These are phyloP conservation scores for Pezicula rhizophila DNA, from an alignment of 2,329 filamentous ascomycete species.

Conservation along the genomic window DNA sequence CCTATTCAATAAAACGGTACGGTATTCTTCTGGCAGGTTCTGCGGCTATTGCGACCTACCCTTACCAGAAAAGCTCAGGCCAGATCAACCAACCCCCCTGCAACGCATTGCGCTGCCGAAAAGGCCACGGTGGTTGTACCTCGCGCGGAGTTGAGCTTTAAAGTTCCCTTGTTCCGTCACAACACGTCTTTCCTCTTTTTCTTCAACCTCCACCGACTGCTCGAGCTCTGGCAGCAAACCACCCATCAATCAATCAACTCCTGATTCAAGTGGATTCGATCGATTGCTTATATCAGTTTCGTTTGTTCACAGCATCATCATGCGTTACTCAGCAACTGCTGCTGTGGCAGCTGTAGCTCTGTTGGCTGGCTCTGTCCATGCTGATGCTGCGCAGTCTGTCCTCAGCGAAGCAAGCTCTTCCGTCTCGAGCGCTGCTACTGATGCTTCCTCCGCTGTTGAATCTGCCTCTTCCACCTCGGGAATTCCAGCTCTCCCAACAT, in stretches of 20 bases:
- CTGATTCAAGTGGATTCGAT: conserved; percentile 15
- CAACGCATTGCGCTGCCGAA: conserved; percentile 2
- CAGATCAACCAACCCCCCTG: too few species aligned
- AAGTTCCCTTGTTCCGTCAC: conserved; percentile 4
- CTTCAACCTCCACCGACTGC: conserved; percentile 4
- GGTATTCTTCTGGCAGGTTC: too few species aligned
- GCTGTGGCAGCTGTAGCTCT: conserved; percentile 71
- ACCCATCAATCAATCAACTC: conserved; percentile 4
- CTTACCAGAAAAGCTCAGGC: too few species aligned
- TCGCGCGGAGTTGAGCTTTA: neutral
- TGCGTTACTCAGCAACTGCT: conserved; percentile 80
- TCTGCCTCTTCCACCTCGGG: conserved; percentile 51
- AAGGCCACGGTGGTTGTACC: neutral
- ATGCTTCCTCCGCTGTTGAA: conserved; percentile 31
- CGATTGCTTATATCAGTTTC: conserved; percentile 13
- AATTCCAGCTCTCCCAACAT: conserved; percentile 18
- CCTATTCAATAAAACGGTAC: too few species aligned
- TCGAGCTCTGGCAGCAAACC: conserved; percentile 23
- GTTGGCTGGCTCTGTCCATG: conserved; percentile 62
- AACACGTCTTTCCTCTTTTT: conserved; percentile 7
- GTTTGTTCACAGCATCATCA: conserved; percentile 45
- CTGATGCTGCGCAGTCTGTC: conserved; percentile 55
- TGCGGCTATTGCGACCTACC: too few species aligned
- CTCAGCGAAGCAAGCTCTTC: conserved; percentile 41
- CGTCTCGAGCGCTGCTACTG: conserved; percentile 25